Evolutionary conservation across 306 rosid species (phyloP).

Genomic region (Sechiopsis laciniata): DNA sequence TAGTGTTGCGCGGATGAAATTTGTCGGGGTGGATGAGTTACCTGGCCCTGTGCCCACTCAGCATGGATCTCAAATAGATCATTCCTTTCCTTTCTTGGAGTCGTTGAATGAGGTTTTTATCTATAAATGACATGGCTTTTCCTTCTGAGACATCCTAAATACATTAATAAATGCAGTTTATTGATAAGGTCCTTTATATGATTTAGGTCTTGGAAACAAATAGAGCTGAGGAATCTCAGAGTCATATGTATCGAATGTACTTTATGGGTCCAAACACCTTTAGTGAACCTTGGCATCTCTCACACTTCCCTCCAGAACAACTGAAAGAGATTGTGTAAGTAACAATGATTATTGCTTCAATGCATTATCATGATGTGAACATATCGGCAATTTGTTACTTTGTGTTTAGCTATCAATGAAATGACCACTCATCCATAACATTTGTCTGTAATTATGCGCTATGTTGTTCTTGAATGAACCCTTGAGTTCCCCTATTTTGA

Average conservation of each 20-base stretch:
- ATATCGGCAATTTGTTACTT: conserved; percentile 1
- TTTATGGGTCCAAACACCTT: conserved; percentile 97
- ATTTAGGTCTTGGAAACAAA: conserved; percentile 85
- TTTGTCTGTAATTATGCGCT: background rate
- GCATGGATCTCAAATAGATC: conserved; percentile 95
- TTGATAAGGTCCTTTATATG: conserved; percentile 17
- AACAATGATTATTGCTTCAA: conserved; percentile 18
- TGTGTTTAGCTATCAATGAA: background rate
- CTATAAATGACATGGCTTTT: background rate
- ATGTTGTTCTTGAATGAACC: conserved; percentile 1
- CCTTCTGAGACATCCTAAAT: background rate
- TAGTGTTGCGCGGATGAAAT: conserved; percentile 87
- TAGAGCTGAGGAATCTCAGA: conserved; percentile 95
- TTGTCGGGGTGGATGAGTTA: conserved; percentile 87
- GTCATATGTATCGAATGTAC: conserved; percentile 94
- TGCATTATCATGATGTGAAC: background rate
- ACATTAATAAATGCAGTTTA: conserved; percentile 18
- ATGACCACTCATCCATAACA: background rate
- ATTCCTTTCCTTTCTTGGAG: conserved; percentile 95
- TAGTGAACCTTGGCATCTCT: conserved; percentile 96
- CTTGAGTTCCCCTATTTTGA: conserved; percentile 20
- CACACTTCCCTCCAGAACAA: conserved; percentile 80
- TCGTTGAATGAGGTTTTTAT: conserved; percentile 83
- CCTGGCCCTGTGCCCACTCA: conserved; percentile 94
- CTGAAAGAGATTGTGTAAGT: conserved; percentile 91